Base-by-base conservation (phyloP, 1,139 yeast genomes). In the Saccharomyces pastorianus region DNA sequence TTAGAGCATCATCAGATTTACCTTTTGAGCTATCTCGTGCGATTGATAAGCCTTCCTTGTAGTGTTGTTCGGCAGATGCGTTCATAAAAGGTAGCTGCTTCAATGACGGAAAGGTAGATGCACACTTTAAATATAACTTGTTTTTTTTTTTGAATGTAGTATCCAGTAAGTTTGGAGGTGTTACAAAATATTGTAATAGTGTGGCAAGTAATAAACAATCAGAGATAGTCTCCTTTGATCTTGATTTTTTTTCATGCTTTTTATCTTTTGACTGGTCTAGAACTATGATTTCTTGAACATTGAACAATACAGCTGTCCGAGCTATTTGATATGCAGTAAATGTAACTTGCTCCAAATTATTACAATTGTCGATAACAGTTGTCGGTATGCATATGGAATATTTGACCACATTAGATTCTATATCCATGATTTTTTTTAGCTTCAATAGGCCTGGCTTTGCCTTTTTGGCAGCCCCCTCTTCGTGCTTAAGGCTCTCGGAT, bases 111-210 rank as follows among this genome's bases (percentile, higher is more conserved):
- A 86, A 75, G 59, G 79, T 81, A 48, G 75, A 74, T 0, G 96
- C 96, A 60, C 81, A 77, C 56, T 78, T 79, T 69, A 88, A 83
- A 60, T 83, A 78, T 25, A 69, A 64, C 38, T 65, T 58, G 53
- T 70, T 71, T 26, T 73, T 68, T 52, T 75, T 72, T 55, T 76
- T 76, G 71, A 90, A 87, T 9, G 84, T 76, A 1, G 84, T 72
- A 58, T 83, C 82, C 25, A 85, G 79, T 46, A 90, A 74, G 64
- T 90, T 88, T 51, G 91, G 87, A 1, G 97, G 97, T 0, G 97
- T 90, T 13, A 90, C 81, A 64, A 88, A 88, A 65, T 75, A 90
- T 66, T 89, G 96, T 52, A 90, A 73, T 53, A 90, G 74, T 1
- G 85, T 76, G 0, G 95, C 95, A 49, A 88, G 75, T 17, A 83